These are phyloP conservation scores for Cinnamomum micranthum DNA, from an alignment of 164 flowering plant genomes.

Conservation along the genomic window DNA sequence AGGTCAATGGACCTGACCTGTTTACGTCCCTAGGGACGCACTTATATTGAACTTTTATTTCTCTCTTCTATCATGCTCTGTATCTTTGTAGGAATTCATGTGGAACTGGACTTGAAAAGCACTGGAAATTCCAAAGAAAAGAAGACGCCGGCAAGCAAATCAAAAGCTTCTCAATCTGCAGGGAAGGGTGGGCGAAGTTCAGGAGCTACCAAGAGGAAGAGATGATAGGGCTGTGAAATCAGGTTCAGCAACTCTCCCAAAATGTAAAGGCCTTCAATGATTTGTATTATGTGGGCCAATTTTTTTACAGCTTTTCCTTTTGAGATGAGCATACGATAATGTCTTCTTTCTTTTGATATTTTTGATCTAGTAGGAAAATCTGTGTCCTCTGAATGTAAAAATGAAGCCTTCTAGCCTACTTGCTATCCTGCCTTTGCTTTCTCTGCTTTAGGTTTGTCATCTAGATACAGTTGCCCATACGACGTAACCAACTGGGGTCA, in stretches of 20 bases:
- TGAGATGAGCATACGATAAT: too few species aligned
- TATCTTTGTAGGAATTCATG: constrained; percentile 52
- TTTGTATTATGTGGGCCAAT: not conserved
- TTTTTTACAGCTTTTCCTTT: not conserved
- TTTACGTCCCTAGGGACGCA: not conserved
- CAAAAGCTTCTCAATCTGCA: constrained; percentile 41
- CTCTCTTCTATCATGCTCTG: not conserved
- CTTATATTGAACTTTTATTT: not conserved
- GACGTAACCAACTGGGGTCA: too few species aligned
- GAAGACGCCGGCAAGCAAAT: constrained; percentile 48
- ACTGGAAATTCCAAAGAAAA: constrained; percentile 42
- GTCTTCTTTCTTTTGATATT: not conserved
- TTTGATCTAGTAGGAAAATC: not conserved
- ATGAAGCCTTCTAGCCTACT: not conserved
- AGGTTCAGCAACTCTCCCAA: not conserved
- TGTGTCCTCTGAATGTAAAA: not conserved
- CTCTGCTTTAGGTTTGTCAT: not conserved
- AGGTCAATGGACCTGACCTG: not conserved
- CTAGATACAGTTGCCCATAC: too few species aligned
- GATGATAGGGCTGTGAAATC: constrained; percentile 31
- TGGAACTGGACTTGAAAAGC: constrained; percentile 67
- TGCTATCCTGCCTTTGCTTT: not conserved
- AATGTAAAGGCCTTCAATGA: not conserved
- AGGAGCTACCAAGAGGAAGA: constrained; percentile 63
- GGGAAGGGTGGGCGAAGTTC: constrained; percentile 50